Percentiles rank a stretch among this genome's conserved stretches.
Conservation (phyloP, 2,329 filamentous ascomycete species). For the Alternaria postmessia region DNA sequence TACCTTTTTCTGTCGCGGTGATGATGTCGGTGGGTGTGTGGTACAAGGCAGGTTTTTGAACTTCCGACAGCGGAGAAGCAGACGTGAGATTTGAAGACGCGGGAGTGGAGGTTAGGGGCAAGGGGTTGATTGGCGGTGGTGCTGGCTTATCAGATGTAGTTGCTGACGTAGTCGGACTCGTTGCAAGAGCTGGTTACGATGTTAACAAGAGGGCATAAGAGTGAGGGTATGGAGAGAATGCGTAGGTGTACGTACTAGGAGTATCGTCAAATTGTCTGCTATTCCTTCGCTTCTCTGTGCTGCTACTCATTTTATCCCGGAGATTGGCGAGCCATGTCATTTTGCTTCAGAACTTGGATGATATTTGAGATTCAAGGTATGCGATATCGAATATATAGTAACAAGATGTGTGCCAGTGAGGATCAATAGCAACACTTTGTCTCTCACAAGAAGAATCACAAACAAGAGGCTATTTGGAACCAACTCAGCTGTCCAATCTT, state of each 20-base stretch:
- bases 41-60: not conserved
- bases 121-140: not conserved
- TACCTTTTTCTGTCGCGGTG: conserved; percentile 32
- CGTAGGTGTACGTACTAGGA: not conserved
- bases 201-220: not conserved
- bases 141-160: not conserved
- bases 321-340: not conserved
- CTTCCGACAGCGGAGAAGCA: not conserved
- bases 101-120: not conserved
- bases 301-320: not conserved
- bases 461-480: not conserved
- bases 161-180: not conserved
- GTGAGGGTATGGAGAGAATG: not conserved
- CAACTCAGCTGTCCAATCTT: not conserved
- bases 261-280: not conserved
- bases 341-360: not conserved
- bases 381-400: not conserved
- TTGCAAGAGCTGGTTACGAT: not conserved
- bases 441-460: not conserved
- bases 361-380: not conserved
- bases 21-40: conserved; percentile 22
- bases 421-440: not conserved
- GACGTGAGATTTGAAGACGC: not conserved
- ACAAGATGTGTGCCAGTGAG: not conserved
- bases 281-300: not conserved